These are phyloP conservation scores for Apiospora sp. DNA, from an alignment of 2,329 filamentous ascomycete genomes.

Conservation along the genomic window DNA sequence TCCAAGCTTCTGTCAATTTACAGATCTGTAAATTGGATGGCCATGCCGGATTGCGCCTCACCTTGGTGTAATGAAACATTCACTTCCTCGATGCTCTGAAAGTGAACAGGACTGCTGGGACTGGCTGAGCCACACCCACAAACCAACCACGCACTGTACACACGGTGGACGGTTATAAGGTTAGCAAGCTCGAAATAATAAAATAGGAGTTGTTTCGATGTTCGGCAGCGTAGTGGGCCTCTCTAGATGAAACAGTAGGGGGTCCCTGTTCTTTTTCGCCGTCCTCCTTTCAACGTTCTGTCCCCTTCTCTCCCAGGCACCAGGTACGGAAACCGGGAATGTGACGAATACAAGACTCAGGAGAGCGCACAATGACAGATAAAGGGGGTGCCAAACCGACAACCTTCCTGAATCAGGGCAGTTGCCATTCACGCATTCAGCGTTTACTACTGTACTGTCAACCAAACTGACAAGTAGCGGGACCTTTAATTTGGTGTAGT, in stretches of 20 bases:
- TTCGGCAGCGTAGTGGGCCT: conserved; percentile 19
- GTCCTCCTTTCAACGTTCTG: not conserved
- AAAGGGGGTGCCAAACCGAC: not conserved
- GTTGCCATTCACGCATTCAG: not conserved
- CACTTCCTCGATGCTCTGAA: not conserved
- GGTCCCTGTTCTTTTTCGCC: conserved; percentile 13
- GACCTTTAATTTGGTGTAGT: conserved; percentile 18
- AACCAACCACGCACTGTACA: not conserved
- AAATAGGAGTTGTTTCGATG: conserved; percentile 20
- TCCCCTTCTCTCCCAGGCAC: not conserved
- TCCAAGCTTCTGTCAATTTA: not conserved
- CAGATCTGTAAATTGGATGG: not conserved
- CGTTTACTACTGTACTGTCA: not conserved
- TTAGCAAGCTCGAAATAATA: not conserved
- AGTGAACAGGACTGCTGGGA: not conserved
- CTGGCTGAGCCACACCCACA: not conserved
- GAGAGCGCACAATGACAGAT: not conserved
- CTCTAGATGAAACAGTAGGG: conserved; percentile 17
- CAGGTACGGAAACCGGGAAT: not conserved
- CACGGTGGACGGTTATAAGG: not conserved
- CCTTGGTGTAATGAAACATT: not conserved
- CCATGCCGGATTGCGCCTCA: not conserved
- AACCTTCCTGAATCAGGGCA: not conserved
- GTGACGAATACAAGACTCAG: conserved; percentile 4
- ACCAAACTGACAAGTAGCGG: conserved; percentile 9